These are phyloP conservation scores for Plasmodium vivax DNA, from an alignment of 169 alveolate species.

Conservation along the genomic window DNA sequence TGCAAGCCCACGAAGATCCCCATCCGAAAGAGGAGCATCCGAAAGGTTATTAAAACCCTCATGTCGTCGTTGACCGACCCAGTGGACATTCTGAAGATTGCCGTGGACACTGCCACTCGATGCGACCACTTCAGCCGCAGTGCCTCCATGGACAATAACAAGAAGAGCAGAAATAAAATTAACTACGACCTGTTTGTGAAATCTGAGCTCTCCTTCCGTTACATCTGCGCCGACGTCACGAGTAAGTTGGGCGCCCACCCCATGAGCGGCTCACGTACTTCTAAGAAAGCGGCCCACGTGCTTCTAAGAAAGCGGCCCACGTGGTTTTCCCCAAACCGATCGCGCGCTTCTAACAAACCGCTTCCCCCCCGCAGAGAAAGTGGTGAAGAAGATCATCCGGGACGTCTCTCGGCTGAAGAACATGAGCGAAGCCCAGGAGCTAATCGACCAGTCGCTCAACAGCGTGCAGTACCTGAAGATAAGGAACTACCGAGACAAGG, in stretches of 20 bases:
- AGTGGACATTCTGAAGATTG: constrained; percentile 78
- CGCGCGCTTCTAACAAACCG: too few species aligned
- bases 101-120: constrained; percentile 82
- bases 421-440: constrained; percentile 32
- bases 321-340: too few species aligned
- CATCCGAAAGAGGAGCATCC: constrained; percentile 38
- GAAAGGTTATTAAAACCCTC: constrained; percentile 71
- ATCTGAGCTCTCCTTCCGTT: constrained; percentile 55
- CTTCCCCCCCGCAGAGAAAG: neutral
- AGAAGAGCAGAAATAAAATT: constrained; percentile 1
- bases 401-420: constrained; percentile 42
- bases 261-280: too few species aligned
- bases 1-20: constrained; percentile 76
- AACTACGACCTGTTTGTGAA: constrained; percentile 50
- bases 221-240: constrained; percentile 55
- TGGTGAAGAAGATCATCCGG: constrained; percentile 15
- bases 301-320: too few species aligned
- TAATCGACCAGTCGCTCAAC: constrained; percentile 16
- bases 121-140: constrained; percentile 64
- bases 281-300: neutral
- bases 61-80: constrained; percentile 82
- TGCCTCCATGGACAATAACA: neutral
- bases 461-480: constrained; percentile 55
- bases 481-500: constrained; percentile 22
- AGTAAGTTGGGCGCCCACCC: neutral